Base-by-base conservation (phyloP, 1,284 basidiomycete genomes). In the Rhizopogon hawkerae region DNA sequence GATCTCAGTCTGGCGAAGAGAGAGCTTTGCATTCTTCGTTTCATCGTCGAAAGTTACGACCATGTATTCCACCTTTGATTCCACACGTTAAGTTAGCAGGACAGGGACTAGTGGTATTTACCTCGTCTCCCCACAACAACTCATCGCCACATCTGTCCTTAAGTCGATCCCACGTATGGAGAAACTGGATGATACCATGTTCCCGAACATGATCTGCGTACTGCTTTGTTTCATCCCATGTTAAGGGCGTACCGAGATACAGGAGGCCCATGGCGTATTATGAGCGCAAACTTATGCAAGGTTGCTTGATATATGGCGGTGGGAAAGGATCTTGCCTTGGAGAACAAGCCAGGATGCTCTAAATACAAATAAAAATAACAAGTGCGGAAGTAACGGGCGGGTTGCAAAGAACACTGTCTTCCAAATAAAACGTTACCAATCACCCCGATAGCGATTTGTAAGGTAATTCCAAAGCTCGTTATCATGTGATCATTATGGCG, bases 111-210 rank as follows among this genome's bases (percentile, higher is more conserved):
- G 14, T 16, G 16, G 38, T 33, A 5, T 68, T 51, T 61, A 93
- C 93, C 83, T 99, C 96, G 63, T 99, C 96, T 26, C 96, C 96
- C 96, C 96, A 99, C n/a, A 97, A 78, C 43, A 98, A 72, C 53
- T 88, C 85, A 62, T 98, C 94, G 8, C 92, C 93, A n/a, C 81
- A 78, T 51, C 92, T 78, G 64, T 92, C 87, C 76, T 96, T 97
- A 66, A 94, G 77, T 52, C 83, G 79, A 63, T 92, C 81, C 92
- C 92, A 99, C 37, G 86, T 91, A 59, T 92, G 78, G 46, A 99
- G 70, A 65, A 99, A 96, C 71, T 99, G 96, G 16, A 89, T 84
- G 62, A 98, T 92, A 35, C 96, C 96, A 67, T 98, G 94, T 48
- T 77, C 70, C 54, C 94, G 79, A 58, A 98, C 91, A 72, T 98